These are phyloP conservation scores for Leccinum ponderosum DNA, from an alignment of 1,284 basidiomycete genomes.

Conservation along the genomic window DNA sequence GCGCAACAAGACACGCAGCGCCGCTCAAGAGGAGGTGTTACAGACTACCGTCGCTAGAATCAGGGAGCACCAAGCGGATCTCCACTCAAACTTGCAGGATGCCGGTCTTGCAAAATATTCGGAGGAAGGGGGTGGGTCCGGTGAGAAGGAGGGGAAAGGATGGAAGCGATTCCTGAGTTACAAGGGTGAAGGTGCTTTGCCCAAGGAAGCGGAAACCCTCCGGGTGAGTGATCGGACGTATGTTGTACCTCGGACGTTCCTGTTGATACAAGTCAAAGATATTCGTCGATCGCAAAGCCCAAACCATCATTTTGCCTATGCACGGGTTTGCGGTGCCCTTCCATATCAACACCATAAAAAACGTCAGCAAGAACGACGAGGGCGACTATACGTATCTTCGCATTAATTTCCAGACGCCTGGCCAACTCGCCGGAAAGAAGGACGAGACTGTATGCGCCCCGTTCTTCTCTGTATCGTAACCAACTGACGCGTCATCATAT, in stretches of 20 bases:
- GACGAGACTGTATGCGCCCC: constrained; percentile 81
- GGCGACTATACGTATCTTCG: constrained; percentile 93
- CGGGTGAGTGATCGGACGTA: constrained; percentile 51
- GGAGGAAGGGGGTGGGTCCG: constrained; percentile 67
- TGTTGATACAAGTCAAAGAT: constrained; percentile 57
- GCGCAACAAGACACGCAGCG: constrained; percentile 81
- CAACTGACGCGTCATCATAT: constrained; percentile 14
- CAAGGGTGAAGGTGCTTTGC: constrained; percentile 90
- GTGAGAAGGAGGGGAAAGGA: constrained; percentile 83
- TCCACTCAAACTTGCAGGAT: too few relatives aligned
- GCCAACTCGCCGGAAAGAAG: constrained; percentile 97
- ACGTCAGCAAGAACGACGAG: constrained; percentile 96
- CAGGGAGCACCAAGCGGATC: too few relatives aligned
- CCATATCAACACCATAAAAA: constrained; percentile 99
- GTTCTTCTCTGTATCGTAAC: background rate
- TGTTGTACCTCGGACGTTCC: background rate
- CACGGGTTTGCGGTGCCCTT: constrained; percentile 97
- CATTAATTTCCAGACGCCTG: constrained; percentile 99
- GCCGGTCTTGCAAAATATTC: constrained; percentile 86
- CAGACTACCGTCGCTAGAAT: constrained; percentile 73
- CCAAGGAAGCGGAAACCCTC: constrained; percentile 74
- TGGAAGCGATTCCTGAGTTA: constrained; percentile 98
- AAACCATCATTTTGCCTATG: constrained; percentile 90
- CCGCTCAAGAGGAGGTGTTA: constrained; percentile 75
- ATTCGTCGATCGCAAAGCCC: constrained; percentile 86